Conservation (phyloP, 176 grass and related monocot genomes). For the Ensete ventricosum region DNA sequence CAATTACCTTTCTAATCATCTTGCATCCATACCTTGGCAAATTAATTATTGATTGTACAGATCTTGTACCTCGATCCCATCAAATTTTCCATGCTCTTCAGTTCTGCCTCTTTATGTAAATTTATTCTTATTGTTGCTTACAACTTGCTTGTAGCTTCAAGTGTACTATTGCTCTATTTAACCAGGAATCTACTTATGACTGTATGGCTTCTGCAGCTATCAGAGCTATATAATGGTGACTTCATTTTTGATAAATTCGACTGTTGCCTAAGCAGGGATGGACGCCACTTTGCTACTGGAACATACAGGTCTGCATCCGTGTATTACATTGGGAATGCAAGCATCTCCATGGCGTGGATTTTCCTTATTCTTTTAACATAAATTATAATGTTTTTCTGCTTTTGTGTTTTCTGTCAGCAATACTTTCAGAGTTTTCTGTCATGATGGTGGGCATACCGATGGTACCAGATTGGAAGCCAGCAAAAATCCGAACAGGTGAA, state of each 20-base stretch:
- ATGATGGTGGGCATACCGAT: conserved; percentile 1
- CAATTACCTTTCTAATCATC: not conserved
- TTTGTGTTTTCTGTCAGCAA: conserved; percentile 14
- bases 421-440: conserved; percentile 21
- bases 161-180: not conserved
- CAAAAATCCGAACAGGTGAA: conserved; percentile 20
- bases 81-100: not conserved
- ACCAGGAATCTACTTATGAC: not conserved
- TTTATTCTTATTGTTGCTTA: not conserved
- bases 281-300: conserved; percentile 11
- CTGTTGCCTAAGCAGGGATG: conserved; percentile 22
- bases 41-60: not conserved
- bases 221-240: conserved; percentile 18
- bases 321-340: not conserved
- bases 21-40: not conserved
- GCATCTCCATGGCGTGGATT: not conserved
- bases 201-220: conserved; percentile 18
- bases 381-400: not conserved
- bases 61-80: not conserved
- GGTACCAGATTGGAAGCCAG: conserved; percentile 19
- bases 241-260: conserved; percentile 27
- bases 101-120: not conserved
- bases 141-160: not conserved
- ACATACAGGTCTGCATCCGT: conserved; percentile 12
- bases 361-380: not conserved